Conservation (phyloP, 2,329 filamentous ascomycete genomes). For the Trichoderma gracile region DNA sequence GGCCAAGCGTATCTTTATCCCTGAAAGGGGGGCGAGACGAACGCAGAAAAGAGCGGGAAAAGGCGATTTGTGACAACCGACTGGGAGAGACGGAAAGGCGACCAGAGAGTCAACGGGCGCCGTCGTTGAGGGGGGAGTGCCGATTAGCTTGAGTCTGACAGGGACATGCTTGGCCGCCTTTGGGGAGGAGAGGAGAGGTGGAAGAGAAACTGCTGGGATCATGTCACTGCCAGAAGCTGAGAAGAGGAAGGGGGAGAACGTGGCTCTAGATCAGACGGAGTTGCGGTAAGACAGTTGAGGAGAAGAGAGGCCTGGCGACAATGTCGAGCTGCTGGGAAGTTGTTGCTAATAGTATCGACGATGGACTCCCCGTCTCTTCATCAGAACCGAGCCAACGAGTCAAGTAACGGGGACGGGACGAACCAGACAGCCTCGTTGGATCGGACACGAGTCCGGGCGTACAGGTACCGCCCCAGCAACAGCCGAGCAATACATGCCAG, state of each 20-base stretch:
- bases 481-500: background rate
- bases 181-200: background rate
- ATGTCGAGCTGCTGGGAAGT: too few species aligned
- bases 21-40: slow-evolving; percentile 13
- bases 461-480: background rate
- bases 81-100: background rate
- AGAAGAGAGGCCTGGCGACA: too few species aligned
- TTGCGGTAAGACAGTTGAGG: too few species aligned
- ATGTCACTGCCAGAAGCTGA: too few species aligned
- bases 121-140: background rate
- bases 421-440: too few species aligned
- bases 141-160: background rate
- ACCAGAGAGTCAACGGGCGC: background rate
- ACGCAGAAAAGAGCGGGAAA: background rate
- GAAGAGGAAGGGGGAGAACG: too few species aligned
- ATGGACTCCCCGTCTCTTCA: too few species aligned
- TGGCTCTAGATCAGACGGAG: too few species aligned
- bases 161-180: background rate
- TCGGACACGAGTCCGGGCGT: background rate
- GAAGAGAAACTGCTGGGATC: background rate
- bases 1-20: slow-evolving; percentile 22
- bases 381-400: too few species aligned
- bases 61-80: slow-evolving; percentile 6
- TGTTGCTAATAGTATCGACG: too few species aligned
- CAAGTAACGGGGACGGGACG: background rate